Base-by-base conservation (phyloP, 768 basidiomycete genomes). In the Boletus pseudo-olivaceus region DNA sequence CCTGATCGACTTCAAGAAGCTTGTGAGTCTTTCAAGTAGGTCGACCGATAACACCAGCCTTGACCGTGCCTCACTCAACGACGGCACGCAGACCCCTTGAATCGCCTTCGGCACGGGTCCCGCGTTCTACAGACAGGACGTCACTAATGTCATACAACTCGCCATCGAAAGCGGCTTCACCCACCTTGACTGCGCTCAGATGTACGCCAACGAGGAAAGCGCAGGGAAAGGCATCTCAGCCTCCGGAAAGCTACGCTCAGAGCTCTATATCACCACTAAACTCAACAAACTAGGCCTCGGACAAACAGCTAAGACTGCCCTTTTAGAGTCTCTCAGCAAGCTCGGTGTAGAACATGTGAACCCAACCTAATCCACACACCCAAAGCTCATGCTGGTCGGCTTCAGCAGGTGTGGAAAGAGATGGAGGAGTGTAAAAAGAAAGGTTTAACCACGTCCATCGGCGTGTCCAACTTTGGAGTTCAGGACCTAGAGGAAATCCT, bases 201-300 rank as follows among this genome's bases (percentile, higher is more conserved):
- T 12, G 30, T 57, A 45, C 26, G 39, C 20, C 47, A 58, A 51
- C 43, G 55, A 58, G n/a, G n/a, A n/a, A n/a, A n/a, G n/a, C n/a
- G n/a, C n/a, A n/a, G n/a, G 11, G 47, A 45, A 47, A 56, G 29
- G 43, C 7, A 51, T 51, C 32, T 27, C 19, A 5, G 20, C 33
- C 32, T 44, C 55, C 7, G n/a, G 33, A 34, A 41, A 39, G 17
- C 43, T 26, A 27, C 34, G 47, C 9, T 35, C 27, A 23, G 38
- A 57, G 20, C 29, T 44, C 41, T 39, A 45, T 39, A 56, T 44
- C 32, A 45, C 30, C n/a, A 56, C 33, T 6, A 30, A 33, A 26
- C 48, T 27, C 38, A 14, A 37, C 6, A 23, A 17, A 20, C 15
- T 19, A 30, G 9, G 20, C 20, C 35, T 14, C 20, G 20, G 51